Evolutionary conservation across 1,284 basidiomycete genomes (phyloP), one percentile per base, ranked within the genome.

Genomic region (Ceraceosorus guamensis): DNA sequence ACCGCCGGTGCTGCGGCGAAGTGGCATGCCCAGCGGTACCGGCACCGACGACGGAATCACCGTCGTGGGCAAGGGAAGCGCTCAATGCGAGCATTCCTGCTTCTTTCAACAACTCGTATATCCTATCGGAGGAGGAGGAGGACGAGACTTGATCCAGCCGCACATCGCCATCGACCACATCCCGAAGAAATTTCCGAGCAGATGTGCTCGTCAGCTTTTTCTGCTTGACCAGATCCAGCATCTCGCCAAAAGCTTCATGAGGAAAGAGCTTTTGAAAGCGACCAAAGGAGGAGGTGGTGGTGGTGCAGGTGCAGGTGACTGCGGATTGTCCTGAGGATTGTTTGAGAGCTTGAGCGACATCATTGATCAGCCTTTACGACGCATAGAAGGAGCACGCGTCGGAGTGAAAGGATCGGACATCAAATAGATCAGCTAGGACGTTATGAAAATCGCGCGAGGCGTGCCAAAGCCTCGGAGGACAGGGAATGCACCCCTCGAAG

Each of bases 211-310:
- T 93, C 24, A 93, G 80, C 41, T 78, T 78, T 18, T 81, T 82
- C 8, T 71, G 71, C 56, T 87, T 82, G 0, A 96, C 85, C 49
- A 91, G 78, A 61, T 87, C 84, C 41, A 96, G 82, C 46, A 97
- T 78, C 58, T 87, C 83, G 2, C 87, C 86, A 73, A 97, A 79
- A 59, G 87, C 84, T 2, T 74, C 74, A 0, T 82, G 77, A 0
- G 66, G 56, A 39, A 75, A 14, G 8, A 57, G 59, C 34, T 55
- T 60, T 34, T 53, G 61, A 73, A 75, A 0, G 65, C 57, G 16
- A 69, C 46, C 8, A 59, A 53, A 3, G 56, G 51, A 3, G n/a
- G n/a, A n/a, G n/a, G n/a, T n/a, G n/a, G n/a, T 63, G 59, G 39
- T 71, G 68, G 18, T 72, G 65, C 7, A 55, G 55, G 41, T 68